A percentile compares a stretch with the other conserved stretches of the same genome.
phyloP scores from a whole-genome alignment of 2,329 filamentous ascomycete genomes.

The Hypoxylon sp. region DNA sequence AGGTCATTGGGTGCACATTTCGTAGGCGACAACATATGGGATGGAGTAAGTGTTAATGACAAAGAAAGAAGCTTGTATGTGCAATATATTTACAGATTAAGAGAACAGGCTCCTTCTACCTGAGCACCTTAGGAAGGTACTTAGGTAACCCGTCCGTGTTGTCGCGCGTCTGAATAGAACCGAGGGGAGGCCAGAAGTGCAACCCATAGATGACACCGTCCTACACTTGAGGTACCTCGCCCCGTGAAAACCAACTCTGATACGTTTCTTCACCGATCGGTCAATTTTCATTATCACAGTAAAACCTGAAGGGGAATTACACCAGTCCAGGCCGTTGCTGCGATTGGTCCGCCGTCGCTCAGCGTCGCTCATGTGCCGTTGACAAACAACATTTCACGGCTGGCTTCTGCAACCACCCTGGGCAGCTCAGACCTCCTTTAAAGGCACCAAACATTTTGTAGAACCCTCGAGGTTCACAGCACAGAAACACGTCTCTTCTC shows the following conservation, averaged over 20 bases:
- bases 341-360: constrained; percentile 23
- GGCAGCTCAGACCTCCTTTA: constrained; percentile 3
- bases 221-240: neutral
- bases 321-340: neutral
- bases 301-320: constrained; percentile 13
- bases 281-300: constrained; percentile 11
- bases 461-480: constrained; percentile 20
- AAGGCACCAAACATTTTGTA: constrained; percentile 25
- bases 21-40: neutral
- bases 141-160: neutral
- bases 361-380: constrained; percentile 31
- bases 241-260: neutral
- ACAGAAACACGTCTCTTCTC: constrained; percentile 3
- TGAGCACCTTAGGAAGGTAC: neutral
- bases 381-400: constrained; percentile 36
- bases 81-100: neutral
- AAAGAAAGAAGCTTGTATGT: neutral
- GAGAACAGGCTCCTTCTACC: neutral
- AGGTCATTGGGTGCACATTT: neutral
- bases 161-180: neutral
- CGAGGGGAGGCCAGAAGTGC: neutral
- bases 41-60: neutral
- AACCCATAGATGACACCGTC: constrained; percentile 9
- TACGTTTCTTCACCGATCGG: constrained; percentile 26
- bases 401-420: constrained; percentile 29